These are phyloP conservation scores for Prunus mume DNA, from an alignment of 306 rosid genomes.

Conservation along the genomic window DNA sequence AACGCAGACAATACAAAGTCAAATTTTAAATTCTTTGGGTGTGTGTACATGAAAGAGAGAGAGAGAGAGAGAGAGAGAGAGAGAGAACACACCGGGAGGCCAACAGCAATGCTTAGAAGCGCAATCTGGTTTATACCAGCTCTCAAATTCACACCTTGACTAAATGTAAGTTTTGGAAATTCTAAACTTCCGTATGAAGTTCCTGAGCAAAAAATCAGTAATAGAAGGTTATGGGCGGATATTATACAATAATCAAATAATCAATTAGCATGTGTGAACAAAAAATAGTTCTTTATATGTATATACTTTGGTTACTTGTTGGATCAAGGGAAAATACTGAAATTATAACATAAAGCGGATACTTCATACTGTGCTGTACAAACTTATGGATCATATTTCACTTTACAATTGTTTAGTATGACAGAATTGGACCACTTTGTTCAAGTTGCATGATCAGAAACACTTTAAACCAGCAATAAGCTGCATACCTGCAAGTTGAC, in stretches of 20 bases:
- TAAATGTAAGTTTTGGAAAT: slow-evolving; percentile 75
- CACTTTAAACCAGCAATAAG: background rate
- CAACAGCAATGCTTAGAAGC: slow-evolving; percentile 90
- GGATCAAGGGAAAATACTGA: background rate
- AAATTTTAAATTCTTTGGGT: slow-evolving; percentile 1
- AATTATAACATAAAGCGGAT: background rate
- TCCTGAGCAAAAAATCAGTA: slow-evolving; percentile 45
- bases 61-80: slow-evolving; percentile 22
- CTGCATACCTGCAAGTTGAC: slow-evolving; percentile 69
- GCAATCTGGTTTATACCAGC: slow-evolving; percentile 85
- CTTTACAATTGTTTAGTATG: background rate
- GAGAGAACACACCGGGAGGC: slow-evolving; percentile 78
- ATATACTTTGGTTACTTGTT: too few relatives aligned
- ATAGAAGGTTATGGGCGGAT: slow-evolving; percentile 3
- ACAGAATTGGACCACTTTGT: background rate
- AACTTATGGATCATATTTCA: background rate
- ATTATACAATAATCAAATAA: background rate
- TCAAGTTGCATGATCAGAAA: slow-evolving; percentile 1
- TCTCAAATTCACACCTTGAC: slow-evolving; percentile 64
- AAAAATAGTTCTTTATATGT: background rate
- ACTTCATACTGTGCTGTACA: background rate
- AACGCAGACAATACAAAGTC: slow-evolving; percentile 21
- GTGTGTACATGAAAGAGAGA: background rate
- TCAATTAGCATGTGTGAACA: background rate
- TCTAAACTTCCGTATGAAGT: slow-evolving; percentile 87